Conservation (phyloP, 2,329 filamentous ascomycete species). For the Geosmithia morbida region DNA sequence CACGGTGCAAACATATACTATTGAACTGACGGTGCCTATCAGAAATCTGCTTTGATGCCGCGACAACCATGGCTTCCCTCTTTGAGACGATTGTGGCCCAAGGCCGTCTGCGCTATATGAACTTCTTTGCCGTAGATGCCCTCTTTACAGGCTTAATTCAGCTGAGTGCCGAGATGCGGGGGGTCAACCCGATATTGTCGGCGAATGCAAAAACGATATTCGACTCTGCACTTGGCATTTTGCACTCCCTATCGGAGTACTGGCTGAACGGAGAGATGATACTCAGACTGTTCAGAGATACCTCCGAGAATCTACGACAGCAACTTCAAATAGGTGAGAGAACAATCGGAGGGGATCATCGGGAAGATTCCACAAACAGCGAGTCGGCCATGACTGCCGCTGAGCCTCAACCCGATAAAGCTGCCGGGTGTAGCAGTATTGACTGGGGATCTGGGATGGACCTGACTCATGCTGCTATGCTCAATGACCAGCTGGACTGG, state of each 20-base stretch:
- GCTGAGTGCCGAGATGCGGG: conserved; percentile 11
- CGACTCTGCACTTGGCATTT: conserved; percentile 12
- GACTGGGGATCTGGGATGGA: background rate
- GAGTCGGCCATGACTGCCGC: background rate
- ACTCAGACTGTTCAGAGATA: background rate
- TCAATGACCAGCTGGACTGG: background rate
- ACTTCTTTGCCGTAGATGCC: conserved; percentile 9
- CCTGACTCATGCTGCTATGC: background rate
- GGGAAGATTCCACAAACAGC: background rate
- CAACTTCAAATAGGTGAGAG: background rate
- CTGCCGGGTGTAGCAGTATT: background rate
- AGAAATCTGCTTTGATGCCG: conserved; percentile 15
- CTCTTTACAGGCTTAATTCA: conserved; percentile 16
- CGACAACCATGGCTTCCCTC: conserved; percentile 5
- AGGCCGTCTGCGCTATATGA: conserved; percentile 13
- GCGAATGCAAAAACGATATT: conserved; percentile 12
- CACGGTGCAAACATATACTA: conserved; percentile 3
- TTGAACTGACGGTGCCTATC: background rate
- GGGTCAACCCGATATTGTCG: conserved; percentile 13
- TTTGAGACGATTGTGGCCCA: conserved; percentile 9
- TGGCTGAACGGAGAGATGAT: conserved; percentile 8
- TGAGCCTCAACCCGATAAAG: background rate
- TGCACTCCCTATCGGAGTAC: conserved; percentile 12
- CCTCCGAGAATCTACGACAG: background rate
- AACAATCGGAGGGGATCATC: no score